Percentiles rank a stretch among this genome's conserved stretches.
Conservation (phyloP, 1,284 basidiomycete species). For the Sutorius eximius region DNA sequence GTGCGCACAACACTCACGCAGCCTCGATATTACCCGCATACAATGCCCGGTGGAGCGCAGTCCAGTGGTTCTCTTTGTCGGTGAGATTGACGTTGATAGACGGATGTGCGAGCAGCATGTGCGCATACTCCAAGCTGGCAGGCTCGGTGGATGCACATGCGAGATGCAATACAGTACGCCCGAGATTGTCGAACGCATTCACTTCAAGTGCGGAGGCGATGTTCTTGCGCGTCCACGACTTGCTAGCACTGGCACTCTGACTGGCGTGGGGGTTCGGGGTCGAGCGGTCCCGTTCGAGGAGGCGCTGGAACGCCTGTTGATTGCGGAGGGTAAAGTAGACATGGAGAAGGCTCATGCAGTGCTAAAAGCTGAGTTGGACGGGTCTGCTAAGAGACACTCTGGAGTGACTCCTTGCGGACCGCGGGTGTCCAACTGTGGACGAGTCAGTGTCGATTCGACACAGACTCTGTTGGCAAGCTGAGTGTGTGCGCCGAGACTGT, state of each 20-base stretch:
- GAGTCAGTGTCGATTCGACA: constrained; percentile 20
- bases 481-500: background rate
- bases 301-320: constrained; percentile 79
- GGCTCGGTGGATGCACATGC: constrained; percentile 63
- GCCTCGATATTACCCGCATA: constrained; percentile 85
- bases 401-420: constrained; percentile 31
- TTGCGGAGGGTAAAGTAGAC: constrained; percentile 74
- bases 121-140: constrained; percentile 76
- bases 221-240: constrained; percentile 63
- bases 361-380: constrained; percentile 18
- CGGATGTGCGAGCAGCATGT: constrained; percentile 78
- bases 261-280: constrained; percentile 28
- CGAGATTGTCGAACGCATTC: constrained; percentile 72
- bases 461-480: constrained; percentile 2
- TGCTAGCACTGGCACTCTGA: constrained; percentile 54
- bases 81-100: constrained; percentile 78
- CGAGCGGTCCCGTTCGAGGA: constrained; percentile 54
- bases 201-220: constrained; percentile 53
- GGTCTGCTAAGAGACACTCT: constrained; percentile 26
- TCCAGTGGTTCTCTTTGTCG: constrained; percentile 90
- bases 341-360: constrained; percentile 80
- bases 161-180: constrained; percentile 84
- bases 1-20: constrained; percentile 47
- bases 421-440: constrained; percentile 13
- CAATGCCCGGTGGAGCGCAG: constrained; percentile 87